Conservation (phyloP, 768 basidiomycete species). For the Tricholoma flavovirens region DNA sequence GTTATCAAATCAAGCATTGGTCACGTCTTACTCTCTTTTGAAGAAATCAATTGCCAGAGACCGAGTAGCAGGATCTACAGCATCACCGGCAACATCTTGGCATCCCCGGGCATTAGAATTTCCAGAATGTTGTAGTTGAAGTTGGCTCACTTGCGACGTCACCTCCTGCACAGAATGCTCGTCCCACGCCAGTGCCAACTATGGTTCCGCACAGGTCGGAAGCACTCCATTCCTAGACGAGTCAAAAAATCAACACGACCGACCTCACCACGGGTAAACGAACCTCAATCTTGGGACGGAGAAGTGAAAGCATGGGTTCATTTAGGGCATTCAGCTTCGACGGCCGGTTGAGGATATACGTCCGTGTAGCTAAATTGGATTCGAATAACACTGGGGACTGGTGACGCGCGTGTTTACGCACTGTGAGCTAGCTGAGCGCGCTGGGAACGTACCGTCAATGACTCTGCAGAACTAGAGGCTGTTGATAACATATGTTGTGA, state of each 20-base stretch:
- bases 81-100: constrained; percentile 53
- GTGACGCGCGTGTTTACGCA: constrained; percentile 11
- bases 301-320: constrained; percentile 64
- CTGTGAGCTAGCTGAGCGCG: constrained; percentile 3
- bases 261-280: constrained; percentile 12
- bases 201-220: constrained; percentile 69
- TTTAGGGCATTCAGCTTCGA: constrained; percentile 79
- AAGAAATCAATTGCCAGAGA: constrained; percentile 79
- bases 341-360: constrained; percentile 76
- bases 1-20: constrained; percentile 11
- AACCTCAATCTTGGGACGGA: constrained; percentile 76
- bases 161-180: constrained; percentile 92
- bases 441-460: constrained; percentile 30
- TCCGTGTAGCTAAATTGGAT: constrained; percentile 55
- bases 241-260: constrained; percentile 11
- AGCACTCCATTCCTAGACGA: constrained; percentile 64
- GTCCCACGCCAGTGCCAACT: constrained; percentile 62
- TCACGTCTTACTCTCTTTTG: constrained; percentile 61
- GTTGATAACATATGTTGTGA: constrained; percentile 45
- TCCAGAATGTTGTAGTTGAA: not conserved
- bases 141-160: constrained; percentile 76
- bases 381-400: constrained; percentile 62
- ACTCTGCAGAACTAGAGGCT: constrained; percentile 18
- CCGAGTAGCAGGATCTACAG: constrained; percentile 45
- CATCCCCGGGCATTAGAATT: constrained; percentile 4